Base-by-base conservation (phyloP, 306 rosid species). In the Vicia sativa region DNA sequence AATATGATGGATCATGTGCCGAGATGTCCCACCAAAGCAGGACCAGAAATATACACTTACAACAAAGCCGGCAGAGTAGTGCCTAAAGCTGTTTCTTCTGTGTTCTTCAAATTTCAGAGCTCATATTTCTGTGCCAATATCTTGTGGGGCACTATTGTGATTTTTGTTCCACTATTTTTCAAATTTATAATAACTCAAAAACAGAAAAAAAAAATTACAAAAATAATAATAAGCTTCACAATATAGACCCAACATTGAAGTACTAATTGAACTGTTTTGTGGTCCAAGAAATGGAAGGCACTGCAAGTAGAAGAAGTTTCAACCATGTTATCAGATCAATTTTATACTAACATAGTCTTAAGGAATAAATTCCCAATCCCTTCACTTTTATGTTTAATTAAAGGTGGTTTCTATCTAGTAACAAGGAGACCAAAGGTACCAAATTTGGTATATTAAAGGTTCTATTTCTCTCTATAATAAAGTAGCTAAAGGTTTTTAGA, bases 361-460 rank as follows among this genome's bases (percentile, higher is more conserved):
- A 58, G 77, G 77, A 77, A 78, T 79, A 73, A 78, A 78, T 71
- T 70, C 74, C 57, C 31, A 18, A 73, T 23, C 49, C 45, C 34
- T 66, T 72, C 77, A 67, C 82, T 80, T 81, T 84, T 75, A 48
- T 67, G 78, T 71, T 68, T 75, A 74, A 84, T 72, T 74, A 76
- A 84, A 85, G 77, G 50, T 44, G 64, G 67, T 62, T 65, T 72
- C 75, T 56, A 74, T 60, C 67, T 67, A 74, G 77, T 58, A 67
- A 75, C 81, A 77, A 78, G 80, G 74, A 83, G 87, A 83, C 91
- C 89, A 83, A 78, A 69, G 84, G 86, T 71, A 78, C 83, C 86
- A 73, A 76, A 5, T 74, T 82, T 70, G 35, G 73, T 43, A 63
- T 44, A 57, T 38, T 65, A 81, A 79, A 87, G 82, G 71, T 74